A percentile compares a stretch with the other conserved stretches of the same genome.
phyloP scores from a whole-genome alignment of 2,329 filamentous ascomycete species.

The Fusarium newnesense region DNA sequence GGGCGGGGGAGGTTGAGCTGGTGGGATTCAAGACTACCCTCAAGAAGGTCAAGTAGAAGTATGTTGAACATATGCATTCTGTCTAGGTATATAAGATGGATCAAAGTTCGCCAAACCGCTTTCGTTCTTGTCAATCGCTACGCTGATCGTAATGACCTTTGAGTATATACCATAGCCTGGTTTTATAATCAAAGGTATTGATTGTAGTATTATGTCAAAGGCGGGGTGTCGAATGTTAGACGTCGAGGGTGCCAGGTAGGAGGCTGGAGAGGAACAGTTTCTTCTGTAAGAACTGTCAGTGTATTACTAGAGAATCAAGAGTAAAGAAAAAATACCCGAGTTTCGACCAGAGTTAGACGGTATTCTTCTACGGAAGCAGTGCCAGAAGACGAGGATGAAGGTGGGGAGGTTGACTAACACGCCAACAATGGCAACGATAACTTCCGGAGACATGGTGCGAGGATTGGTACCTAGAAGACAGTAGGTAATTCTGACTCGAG shows the following conservation, averaged over 20 bases:
- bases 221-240: not conserved
- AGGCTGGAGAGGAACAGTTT: rapidly evolving
- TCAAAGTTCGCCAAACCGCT: rapidly evolving
- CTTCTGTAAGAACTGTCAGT: not conserved
- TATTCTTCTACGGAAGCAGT: not conserved
- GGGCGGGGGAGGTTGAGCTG: not conserved
- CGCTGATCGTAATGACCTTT: rapidly evolving
- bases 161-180: rapidly evolving
- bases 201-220: not conserved
- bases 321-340: not conserved
- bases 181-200: rapidly evolving
- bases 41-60: not conserved
- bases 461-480: rapidly evolving
- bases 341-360: not conserved
- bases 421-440: not conserved
- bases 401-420: conserved; percentile 15
- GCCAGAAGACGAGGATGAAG: conserved; percentile 8
- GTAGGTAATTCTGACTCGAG: rapidly evolving
- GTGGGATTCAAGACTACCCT: conserved; percentile 1
- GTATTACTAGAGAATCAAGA: rapidly evolving
- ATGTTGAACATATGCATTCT: not conserved
- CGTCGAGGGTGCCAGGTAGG: rapidly evolving
- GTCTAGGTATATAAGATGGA: not conserved
- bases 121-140: no score
- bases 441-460: not conserved